These are phyloP conservation scores for Herpetospermum pedunculosum DNA, from an alignment of 306 rosid species.

Conservation along the genomic window DNA sequence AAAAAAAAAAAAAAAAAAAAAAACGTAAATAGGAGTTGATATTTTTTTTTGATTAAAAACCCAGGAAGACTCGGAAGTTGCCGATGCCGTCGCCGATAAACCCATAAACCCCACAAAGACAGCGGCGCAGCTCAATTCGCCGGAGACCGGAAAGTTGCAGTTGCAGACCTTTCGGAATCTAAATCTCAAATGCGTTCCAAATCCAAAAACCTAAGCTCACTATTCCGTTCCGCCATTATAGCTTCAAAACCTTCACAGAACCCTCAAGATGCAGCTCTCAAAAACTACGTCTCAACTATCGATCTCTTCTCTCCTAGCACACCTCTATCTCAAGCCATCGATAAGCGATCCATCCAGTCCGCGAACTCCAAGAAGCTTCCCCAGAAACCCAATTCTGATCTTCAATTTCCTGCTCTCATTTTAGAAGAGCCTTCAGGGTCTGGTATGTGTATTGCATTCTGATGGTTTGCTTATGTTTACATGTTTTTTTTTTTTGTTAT, in stretches of 20 bases:
- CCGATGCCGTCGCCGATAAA: neutral
- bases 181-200: constrained; percentile 27
- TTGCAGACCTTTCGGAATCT: neutral
- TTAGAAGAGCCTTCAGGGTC: constrained; percentile 22
- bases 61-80: neutral
- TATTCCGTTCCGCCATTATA: constrained; percentile 17
- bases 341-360: neutral
- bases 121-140: neutral
- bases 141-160: neutral
- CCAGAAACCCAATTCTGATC: neutral
- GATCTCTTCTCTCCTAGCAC: constrained; percentile 9
- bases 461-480: constrained; percentile 14
- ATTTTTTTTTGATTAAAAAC: too few relatives aligned
- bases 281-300: constrained; percentile 13
- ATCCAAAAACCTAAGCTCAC: constrained; percentile 22
- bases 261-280: constrained; percentile 13
- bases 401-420: constrained; percentile 23
- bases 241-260: constrained; percentile 5
- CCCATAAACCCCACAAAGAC: neutral
- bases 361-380: constrained; percentile 5
- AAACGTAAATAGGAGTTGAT: too few relatives aligned
- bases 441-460: constrained; percentile 22
- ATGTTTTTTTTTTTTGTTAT: neutral
- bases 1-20: too few relatives aligned
- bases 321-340: constrained; percentile 4